Evolutionary conservation across 2,329 filamentous ascomycete genomes (phyloP).

Genomic region (Aureobasidium sp.): DNA sequence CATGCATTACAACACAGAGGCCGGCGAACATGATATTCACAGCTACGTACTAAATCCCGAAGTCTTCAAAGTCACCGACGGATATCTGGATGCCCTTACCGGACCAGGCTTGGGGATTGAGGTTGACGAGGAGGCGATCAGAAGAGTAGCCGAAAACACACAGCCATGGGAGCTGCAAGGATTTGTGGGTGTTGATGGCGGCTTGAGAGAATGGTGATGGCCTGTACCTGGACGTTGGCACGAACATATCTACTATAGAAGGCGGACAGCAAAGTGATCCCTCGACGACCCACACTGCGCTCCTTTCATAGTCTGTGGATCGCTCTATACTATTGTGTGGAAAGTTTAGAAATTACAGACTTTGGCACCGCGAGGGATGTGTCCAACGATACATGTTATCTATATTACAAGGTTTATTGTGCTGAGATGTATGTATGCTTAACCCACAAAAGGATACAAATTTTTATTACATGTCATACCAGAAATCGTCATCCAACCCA

Average conservation of each 20-base stretch:
- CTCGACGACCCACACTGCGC: no score
- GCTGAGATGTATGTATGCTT: background rate
- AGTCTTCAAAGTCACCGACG: conserved; percentile 21
- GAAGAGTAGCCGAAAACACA: conserved; percentile 48
- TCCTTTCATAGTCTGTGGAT: no score
- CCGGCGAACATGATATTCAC: conserved; percentile 50
- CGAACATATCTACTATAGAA: no score
- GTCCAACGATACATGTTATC: background rate
- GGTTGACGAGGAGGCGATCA: conserved; percentile 56
- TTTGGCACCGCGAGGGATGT: background rate
- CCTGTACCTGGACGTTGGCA: no score
- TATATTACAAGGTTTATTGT: background rate
- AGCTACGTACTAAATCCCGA: conserved; percentile 21
- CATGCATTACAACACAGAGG: conserved; percentile 64
- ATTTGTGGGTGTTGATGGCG: conserved; percentile 58
- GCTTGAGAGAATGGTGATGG: conserved; percentile 57
- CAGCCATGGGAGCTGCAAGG: conserved; percentile 57
- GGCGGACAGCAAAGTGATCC: no score
- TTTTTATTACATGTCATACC: conserved; percentile 56
- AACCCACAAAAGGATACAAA: background rate
- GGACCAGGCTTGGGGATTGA: conserved; percentile 23
- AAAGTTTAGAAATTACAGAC: no score
- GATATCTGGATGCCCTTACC: conserved; percentile 17
- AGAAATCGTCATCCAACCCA: conserved; percentile 86
- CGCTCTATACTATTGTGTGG: no score